A percentile compares a stretch with the other conserved stretches of the same genome.
These are phyloP conservation scores for Quercus variabilis DNA, from an alignment of 306 rosid genomes.

Conservation along the genomic window DNA sequence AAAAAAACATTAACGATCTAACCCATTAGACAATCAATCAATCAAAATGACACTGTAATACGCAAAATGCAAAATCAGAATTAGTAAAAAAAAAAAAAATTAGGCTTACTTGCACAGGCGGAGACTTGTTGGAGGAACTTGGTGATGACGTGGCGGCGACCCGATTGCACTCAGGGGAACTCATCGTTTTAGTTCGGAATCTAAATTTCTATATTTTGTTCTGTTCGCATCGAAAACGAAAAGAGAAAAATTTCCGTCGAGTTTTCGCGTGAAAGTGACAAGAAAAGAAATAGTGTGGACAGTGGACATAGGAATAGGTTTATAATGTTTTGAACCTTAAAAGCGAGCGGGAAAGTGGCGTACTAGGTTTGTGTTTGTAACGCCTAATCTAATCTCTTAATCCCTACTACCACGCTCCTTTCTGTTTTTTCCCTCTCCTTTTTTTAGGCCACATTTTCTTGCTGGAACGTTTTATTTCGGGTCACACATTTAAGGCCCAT, in stretches of 20 bases:
- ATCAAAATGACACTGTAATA: background rate
- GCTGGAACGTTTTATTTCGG: too few species aligned
- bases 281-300: background rate
- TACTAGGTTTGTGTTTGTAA: background rate
- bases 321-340: background rate
- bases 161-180: background rate
- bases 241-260: background rate
- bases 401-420: too few species aligned
- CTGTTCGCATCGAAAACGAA: background rate
- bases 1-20: background rate
- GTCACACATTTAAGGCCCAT: too few species aligned
- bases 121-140: background rate
- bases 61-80: too few species aligned
- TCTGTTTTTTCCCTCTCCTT: too few species aligned
- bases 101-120: background rate
- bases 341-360: conserved; percentile 19
- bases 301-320: background rate
- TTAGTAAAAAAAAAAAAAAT: too few species aligned
- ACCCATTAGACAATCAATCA: background rate
- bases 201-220: background rate
- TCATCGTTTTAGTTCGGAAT: background rate
- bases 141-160: background rate
- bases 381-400: too few species aligned
- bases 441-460: too few species aligned
- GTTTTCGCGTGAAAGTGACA: background rate